These are phyloP conservation scores for Colletotrichum sp. DNA, from an alignment of 2,329 filamentous ascomycete genomes.

Conservation along the genomic window DNA sequence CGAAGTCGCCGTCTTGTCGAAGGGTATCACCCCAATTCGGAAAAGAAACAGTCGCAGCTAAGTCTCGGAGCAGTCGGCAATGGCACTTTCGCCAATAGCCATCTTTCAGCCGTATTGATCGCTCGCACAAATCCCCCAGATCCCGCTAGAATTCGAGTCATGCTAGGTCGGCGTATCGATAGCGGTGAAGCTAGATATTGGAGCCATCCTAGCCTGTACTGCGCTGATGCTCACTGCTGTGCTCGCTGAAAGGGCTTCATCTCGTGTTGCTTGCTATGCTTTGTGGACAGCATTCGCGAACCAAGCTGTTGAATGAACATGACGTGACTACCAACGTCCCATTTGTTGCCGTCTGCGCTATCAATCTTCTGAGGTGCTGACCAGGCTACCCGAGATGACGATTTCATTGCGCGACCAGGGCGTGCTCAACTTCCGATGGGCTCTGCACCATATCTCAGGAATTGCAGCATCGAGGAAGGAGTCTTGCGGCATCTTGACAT, in stretches of 20 bases:
- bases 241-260: constrained; percentile 42
- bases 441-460: constrained; percentile 33
- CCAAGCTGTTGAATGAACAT: constrained; percentile 15
- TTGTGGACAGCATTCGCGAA: neutral
- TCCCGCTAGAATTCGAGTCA: neutral
- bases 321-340: constrained; percentile 25
- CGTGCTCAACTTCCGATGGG: constrained; percentile 62
- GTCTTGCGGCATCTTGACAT: constrained; percentile 22
- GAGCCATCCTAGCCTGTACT: constrained; percentile 19
- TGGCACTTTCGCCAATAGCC: neutral
- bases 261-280: neutral
- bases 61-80: neutral
- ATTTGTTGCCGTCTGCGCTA: constrained; percentile 23
- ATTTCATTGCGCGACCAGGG: constrained; percentile 55
- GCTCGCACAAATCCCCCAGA: neutral
- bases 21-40: constrained; percentile 20
- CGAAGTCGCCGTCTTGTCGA: constrained; percentile 8
- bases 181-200: constrained; percentile 3
- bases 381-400: constrained; percentile 52
- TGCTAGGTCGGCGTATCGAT: constrained; percentile 3
- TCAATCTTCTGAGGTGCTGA: constrained; percentile 48
- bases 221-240: constrained; percentile 55
- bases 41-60: neutral
- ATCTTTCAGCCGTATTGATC: neutral
- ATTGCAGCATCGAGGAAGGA: constrained; percentile 34